phyloP scores from a whole-genome alignment of 2,329 filamentous ascomycete species.

The Talaromyces albobiverticillius region DNA sequence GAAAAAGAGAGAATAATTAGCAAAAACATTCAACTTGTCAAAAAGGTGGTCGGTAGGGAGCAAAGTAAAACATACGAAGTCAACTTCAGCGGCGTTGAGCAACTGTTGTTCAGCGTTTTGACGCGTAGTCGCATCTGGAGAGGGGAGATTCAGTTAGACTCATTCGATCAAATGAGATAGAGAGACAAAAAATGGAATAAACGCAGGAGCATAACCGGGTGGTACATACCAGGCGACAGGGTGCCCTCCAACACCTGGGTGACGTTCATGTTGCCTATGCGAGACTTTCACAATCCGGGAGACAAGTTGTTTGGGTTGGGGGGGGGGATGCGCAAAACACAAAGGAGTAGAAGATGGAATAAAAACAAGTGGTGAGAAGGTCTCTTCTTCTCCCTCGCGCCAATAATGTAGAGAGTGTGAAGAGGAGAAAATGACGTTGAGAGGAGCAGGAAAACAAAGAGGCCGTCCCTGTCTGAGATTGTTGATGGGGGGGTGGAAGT shows the following conservation, averaged over 20 bases:
- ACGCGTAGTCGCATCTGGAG: conserved; percentile 80
- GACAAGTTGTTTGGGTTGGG: background rate
- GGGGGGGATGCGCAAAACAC: conserved; percentile 12
- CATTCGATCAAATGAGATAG: background rate
- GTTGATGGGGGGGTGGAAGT: conserved; percentile 7
- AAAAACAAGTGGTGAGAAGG: background rate
- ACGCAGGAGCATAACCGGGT: conserved; percentile 28
- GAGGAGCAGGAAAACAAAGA: background rate
- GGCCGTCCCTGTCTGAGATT: background rate
- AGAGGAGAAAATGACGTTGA: conserved; percentile 4
- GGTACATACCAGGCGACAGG: conserved; percentile 78
- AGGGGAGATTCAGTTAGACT: conserved; percentile 7
- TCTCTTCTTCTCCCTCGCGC: conserved; percentile 4
- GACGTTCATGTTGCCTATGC: conserved; percentile 75
- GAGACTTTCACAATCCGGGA: conserved; percentile 4
- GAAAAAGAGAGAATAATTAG: conserved; percentile 18
- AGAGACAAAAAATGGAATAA: background rate
- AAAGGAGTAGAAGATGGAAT: conserved; percentile 12
- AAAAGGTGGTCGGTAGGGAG: conserved; percentile 28
- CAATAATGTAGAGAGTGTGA: conserved; percentile 10
- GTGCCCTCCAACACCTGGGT: conserved; percentile 97
- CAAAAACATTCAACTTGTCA: background rate
- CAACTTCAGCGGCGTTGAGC: conserved; percentile 82
- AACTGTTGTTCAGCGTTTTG: conserved; percentile 93
- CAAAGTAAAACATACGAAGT: conserved; percentile 70